Conservation (phyloP, 1,284 basidiomycete genomes). For the Coniophora puteana region DNA sequence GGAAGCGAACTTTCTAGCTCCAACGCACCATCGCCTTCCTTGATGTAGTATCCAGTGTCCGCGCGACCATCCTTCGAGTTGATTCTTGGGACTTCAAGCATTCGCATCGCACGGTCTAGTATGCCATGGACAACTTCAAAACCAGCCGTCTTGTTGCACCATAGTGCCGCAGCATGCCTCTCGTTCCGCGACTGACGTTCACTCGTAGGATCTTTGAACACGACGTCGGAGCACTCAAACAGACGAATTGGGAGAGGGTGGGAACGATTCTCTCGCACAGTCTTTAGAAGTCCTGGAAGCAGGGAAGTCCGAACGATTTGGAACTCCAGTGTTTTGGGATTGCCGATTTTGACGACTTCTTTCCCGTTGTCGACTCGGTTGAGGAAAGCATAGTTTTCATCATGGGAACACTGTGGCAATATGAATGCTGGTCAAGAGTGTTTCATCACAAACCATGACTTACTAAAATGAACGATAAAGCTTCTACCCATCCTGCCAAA, state of each 20-base stretch:
- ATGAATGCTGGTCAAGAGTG: conserved; percentile 2
- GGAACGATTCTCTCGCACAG: conserved; percentile 93
- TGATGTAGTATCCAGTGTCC: conserved; percentile 87
- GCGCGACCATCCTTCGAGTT: conserved; percentile 51
- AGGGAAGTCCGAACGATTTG: conserved; percentile 97
- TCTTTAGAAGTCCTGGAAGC: conserved; percentile 94
- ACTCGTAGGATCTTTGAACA: conserved; percentile 75
- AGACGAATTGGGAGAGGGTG: conserved; percentile 90
- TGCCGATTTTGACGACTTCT: conserved; percentile 87
- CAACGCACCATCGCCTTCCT: conserved; percentile 73
- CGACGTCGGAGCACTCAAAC: conserved; percentile 94
- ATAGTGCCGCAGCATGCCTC: conserved; percentile 85
- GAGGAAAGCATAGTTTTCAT: conserved; percentile 95
- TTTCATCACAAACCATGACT: conserved; percentile 17
- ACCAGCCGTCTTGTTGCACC: conserved; percentile 94
- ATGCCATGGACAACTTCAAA: conserved; percentile 98
- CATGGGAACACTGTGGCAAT: conserved; percentile 83
- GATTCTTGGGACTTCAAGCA: conserved; percentile 87
- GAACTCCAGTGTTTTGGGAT: conserved; percentile 97
- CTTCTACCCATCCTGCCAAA: conserved; percentile 94
- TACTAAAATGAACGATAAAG: conserved; percentile 90
- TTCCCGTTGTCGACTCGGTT: conserved; percentile 83
- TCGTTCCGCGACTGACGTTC: conserved; percentile 90
- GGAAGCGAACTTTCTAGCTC: conserved; percentile 1
- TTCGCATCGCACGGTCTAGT: conserved; percentile 92